A percentile compares a stretch with the other conserved stretches of the same genome.
Conservation (phyloP, 108 stramenopile species). For the Fragilariopsis cylindrus region DNA sequence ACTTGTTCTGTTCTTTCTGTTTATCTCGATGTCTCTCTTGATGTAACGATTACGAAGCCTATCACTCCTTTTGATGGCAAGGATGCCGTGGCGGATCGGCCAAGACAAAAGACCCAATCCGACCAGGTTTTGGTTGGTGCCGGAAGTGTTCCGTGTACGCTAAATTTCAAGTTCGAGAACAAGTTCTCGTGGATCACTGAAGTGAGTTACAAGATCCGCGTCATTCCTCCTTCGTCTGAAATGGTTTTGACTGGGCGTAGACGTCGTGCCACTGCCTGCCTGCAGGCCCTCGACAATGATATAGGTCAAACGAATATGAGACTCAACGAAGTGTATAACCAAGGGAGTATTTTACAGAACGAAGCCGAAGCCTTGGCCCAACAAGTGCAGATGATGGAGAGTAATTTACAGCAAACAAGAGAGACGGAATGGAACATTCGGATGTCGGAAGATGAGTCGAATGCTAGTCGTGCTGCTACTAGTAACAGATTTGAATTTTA, state of each 20-base stretch:
- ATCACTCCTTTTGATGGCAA: constrained; percentile 67
- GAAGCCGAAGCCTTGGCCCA: constrained; percentile 8
- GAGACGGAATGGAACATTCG: constrained; percentile 38
- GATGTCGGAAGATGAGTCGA: background rate
- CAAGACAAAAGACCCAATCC: constrained; percentile 8
- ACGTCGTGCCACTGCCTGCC: constrained; percentile 66
- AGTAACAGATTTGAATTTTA: constrained; percentile 7
- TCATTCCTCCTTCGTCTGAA: constrained; percentile 62
- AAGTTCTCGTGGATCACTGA: constrained; percentile 82
- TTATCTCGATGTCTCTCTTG: background rate
- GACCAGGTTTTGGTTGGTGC: constrained; percentile 32
- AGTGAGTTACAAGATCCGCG: constrained; percentile 64
- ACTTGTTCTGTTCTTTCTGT: background rate
- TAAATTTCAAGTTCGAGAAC: constrained; percentile 75
- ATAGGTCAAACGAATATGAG: constrained; percentile 31
- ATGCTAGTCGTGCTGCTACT: background rate
- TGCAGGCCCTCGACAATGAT: constrained; percentile 57
- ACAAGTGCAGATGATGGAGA: constrained; percentile 6
- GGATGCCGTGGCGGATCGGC: constrained; percentile 48
- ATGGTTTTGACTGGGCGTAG: constrained; percentile 57
- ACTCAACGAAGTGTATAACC: constrained; percentile 25
- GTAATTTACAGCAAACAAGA: constrained; percentile 39
- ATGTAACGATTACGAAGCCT: constrained; percentile 15
- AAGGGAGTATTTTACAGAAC: background rate
- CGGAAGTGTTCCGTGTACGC: constrained; percentile 67